Evolutionary conservation across 805 yeast species (phyloP), one percentile per base, ranked within the genome.

Genomic region (Komagataella populi): DNA sequence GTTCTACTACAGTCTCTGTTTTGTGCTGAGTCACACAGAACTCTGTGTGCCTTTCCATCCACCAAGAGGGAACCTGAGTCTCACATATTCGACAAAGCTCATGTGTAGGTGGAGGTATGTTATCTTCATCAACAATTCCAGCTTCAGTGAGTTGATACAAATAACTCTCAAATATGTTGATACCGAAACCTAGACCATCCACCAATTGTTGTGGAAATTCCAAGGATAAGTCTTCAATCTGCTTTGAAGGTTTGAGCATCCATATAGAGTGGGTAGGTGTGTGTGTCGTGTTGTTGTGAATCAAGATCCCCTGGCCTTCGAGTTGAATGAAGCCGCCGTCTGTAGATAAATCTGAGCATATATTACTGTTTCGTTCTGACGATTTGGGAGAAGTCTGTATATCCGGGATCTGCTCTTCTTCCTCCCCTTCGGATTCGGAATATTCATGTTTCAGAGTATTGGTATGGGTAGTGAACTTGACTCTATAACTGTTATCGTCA

Each of bases 31-130:
- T 77, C 24, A 86, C 71, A 59, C 99, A 93, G 48, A 86, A 69
- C 60, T 89, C 93, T 1, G 91, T 83, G 66, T 93, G 99, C 49
- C 83, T 76, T 59, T 91, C 99, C 45, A 93, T 71, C 84, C 95
- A 93, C 99, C 99, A 93, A 3, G 89, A 85, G 3, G 96, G 96
- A n/a, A 89, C 81, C 48, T 77, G 77, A 30, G 81, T 80, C 61
- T 93, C 99, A 66, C 99, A 93, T 23, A 93, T 89, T 48, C 96
- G 76, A 64, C 99, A 93, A 36, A 93, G 69, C 44, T 86, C 88
- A 52, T 81, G 74, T 22, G 83, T 82, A 1, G 96, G 96, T n/a
- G 80, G 75, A 0, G 96, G 95, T 0, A 87, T 73, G 53, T 73
- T 70, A 8, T 67, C 72, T 59, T 81, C 84, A 56, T 84, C 84